These are phyloP conservation scores for Aspergillus tanneri DNA, from an alignment of 2,329 filamentous ascomycete species.

Conservation along the genomic window DNA sequence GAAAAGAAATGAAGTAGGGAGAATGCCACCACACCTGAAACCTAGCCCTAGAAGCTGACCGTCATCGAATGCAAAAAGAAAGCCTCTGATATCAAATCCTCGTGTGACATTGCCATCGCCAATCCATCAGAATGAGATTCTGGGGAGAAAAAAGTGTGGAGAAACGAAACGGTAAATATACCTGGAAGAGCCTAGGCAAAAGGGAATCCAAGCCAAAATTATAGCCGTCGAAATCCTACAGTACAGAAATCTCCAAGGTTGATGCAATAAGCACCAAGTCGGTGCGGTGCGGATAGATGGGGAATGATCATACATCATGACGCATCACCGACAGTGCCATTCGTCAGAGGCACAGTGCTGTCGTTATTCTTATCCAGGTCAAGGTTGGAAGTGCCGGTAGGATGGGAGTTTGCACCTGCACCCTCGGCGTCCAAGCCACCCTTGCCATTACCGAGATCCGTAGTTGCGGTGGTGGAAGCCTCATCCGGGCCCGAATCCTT, in stretches of 20 bases:
- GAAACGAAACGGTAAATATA: slow-evolving; percentile 3
- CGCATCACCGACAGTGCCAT: slow-evolving; percentile 62
- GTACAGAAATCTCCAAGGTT: slow-evolving; percentile 1
- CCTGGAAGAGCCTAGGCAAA: neutral
- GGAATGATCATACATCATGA: slow-evolving; percentile 23
- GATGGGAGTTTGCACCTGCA: slow-evolving; percentile 10
- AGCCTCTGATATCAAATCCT: neutral
- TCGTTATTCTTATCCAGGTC: slow-evolving; percentile 31
- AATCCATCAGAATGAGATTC: neutral
- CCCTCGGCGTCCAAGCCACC: slow-evolving; percentile 14
- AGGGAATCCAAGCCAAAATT: neutral
- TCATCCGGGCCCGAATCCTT: slow-evolving; percentile 18
- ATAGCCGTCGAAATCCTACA: slow-evolving; percentile 4
- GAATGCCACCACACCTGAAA: neutral
- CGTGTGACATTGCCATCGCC: neutral
- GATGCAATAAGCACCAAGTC: neutral
- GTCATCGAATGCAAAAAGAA: slow-evolving; percentile 2
- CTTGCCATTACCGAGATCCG: slow-evolving; percentile 18
- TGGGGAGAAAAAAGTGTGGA: neutral
- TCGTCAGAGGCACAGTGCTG: slow-evolving; percentile 42
- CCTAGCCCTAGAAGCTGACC: neutral
- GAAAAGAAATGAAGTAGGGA: neutral
- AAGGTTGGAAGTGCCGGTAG: slow-evolving; percentile 15
- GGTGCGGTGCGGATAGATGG: neutral
- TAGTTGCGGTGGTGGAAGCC: slow-evolving; percentile 9